Evolutionary conservation across 306 rosid species (phyloP), one percentile per base, ranked within the genome.

Genomic region (Malus domestica): DNA sequence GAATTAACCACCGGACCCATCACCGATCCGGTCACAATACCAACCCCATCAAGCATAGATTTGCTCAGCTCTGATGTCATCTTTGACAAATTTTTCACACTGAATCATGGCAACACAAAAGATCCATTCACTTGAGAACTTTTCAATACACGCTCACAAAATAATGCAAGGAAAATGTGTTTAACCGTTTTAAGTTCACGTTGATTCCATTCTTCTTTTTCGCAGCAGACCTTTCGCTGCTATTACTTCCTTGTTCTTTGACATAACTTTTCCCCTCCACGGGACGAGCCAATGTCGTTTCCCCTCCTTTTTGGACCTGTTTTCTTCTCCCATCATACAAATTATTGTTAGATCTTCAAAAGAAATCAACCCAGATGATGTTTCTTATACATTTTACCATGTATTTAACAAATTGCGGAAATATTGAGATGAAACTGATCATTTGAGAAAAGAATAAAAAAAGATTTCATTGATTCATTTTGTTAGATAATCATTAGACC

Each of bases 251-350:
- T 71, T 78, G 65, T 67, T 65, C 72, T 74, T 46, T 60, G n/a
- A 18, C 77, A 65, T 74, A 84, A 67, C 76, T 82, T 83, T 75
- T 80, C 46, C 40, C 80, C 55, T 78, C 81, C 61, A 66, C 79
- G 38, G 87, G 66, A 75, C 79, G 35, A 61, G 80, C 80, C 46
- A 95, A 82, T 79, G 93, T 92, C 72, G 69, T 79, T 82, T 92
- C 95, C 45, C 97, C 98, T 87, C 97, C 98, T 80, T 89, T 92
- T 11, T 92, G 88, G 2, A 92, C 89, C 98, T 94, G 90, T 61
- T 76, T 68, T n/a, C 23, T 12, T 60, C 55, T 14, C 69, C 55
- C 42, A 38, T 44, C 68, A 27, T 4, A 29, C 35, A 27, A 70
- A 30, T 15, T 0, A 25, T 27, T 49, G 42, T 49, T 15, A 46